These are phyloP conservation scores for Calocybe gambosa DNA, from an alignment of 1,284 basidiomycete genomes.

Conservation along the genomic window DNA sequence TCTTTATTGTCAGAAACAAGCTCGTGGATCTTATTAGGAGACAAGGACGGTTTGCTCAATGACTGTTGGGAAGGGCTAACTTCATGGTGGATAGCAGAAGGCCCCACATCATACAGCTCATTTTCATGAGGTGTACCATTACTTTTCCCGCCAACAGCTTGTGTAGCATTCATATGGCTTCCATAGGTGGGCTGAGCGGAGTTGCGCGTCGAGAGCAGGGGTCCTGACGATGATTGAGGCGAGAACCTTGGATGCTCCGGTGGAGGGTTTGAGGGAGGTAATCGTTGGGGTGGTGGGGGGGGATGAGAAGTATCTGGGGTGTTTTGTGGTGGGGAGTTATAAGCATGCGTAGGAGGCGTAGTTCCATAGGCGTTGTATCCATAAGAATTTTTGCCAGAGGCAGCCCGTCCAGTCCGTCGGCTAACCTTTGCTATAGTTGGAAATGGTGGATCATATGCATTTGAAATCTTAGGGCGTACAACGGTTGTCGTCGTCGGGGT, in stretches of 20 bases:
- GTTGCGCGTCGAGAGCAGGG: not conserved
- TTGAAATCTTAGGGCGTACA: constrained; percentile 57
- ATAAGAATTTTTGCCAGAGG: constrained; percentile 14
- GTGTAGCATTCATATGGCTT: not conserved
- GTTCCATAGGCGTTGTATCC: constrained; percentile 17
- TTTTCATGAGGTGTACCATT: not conserved
- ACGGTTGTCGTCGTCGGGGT: constrained; percentile 32
- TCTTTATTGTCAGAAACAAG: not conserved
- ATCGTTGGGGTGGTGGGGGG: constrained; percentile 9
- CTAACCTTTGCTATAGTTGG: constrained; percentile 46
- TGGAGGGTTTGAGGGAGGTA: constrained; percentile 8
- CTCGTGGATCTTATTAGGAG: not conserved
- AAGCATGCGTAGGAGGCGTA: constrained; percentile 11
- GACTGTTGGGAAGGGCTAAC: not conserved
- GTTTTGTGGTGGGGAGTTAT: constrained; percentile 8
- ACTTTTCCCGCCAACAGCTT: not conserved
- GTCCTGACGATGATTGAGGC: constrained; percentile 3
- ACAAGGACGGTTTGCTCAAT: not conserved
- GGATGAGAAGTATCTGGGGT: constrained; percentile 10
- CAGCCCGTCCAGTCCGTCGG: constrained; percentile 28
- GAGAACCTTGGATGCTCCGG: constrained; percentile 3
- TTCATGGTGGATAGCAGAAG: not conserved
- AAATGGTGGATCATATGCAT: constrained; percentile 79
- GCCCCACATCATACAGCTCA: not conserved
- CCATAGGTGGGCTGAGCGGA: not conserved